Conservation (phyloP, 257 asterid species). For the Prunella vulgaris region DNA sequence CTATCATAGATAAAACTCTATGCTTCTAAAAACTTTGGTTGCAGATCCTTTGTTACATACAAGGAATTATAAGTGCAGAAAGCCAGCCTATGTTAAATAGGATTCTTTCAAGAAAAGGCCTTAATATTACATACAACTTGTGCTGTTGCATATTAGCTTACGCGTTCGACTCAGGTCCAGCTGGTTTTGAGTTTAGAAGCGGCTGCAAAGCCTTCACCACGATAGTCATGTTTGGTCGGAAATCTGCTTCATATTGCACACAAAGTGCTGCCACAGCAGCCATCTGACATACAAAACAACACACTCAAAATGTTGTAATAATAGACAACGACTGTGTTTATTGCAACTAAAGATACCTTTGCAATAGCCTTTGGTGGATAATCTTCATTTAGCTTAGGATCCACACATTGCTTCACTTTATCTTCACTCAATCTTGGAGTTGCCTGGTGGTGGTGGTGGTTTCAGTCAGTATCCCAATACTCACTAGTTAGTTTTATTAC, state of each 20-base stretch:
- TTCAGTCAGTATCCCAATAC: not conserved
- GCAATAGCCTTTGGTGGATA: conserved; percentile 92
- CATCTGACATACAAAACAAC: conserved; percentile 42
- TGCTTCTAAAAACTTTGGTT: conserved; percentile 21
- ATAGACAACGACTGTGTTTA: too few species aligned
- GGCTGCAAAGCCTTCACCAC: conserved; percentile 98
- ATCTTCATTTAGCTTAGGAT: conserved; percentile 78
- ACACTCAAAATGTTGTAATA: not conserved
- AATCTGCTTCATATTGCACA: conserved; percentile 92
- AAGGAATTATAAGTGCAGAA: conserved; percentile 8
- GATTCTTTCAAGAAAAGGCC: conserved; percentile 6
- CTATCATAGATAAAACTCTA: conserved; percentile 17
- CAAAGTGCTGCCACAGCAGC: conserved; percentile 98
- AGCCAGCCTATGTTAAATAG: conserved; percentile 1
- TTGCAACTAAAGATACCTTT: conserved; percentile 38
- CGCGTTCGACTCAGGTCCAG: conserved; percentile 46
- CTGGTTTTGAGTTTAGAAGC: conserved; percentile 82
- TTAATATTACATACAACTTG: conserved; percentile 11
- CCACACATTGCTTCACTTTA: conserved; percentile 96
- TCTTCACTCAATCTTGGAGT: conserved; percentile 97
- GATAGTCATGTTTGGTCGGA: conserved; percentile 89
- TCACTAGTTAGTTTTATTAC: not conserved
- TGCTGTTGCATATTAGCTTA: conserved; percentile 2
- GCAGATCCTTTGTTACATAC: conserved; percentile 14
- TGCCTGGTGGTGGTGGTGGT: conserved; percentile 71